Conservation (phyloP, 2,329 filamentous ascomycete genomes). For the Lecanicillium sp. region DNA sequence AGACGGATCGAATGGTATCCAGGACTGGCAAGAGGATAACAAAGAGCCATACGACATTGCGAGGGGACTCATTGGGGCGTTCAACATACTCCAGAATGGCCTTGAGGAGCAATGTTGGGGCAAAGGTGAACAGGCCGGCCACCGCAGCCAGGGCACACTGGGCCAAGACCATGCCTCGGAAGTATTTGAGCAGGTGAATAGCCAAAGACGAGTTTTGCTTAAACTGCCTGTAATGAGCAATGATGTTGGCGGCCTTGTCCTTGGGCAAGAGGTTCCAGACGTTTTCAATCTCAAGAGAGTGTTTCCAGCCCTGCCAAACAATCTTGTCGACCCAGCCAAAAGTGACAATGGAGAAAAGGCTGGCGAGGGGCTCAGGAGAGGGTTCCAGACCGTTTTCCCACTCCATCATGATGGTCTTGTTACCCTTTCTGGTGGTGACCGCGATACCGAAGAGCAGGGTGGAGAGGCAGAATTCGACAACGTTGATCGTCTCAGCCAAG, state of each 20-base stretch:
- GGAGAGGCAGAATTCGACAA: conserved; percentile 66
- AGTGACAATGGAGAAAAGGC: conserved; percentile 76
- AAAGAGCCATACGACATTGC: conserved; percentile 91
- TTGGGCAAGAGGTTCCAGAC: conserved; percentile 88
- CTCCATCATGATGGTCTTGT: conserved; percentile 79
- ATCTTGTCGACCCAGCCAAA: conserved; percentile 89
- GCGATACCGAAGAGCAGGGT: conserved; percentile 69
- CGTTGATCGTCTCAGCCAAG: conserved; percentile 54
- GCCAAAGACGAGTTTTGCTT: conserved; percentile 75
- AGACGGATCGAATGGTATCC: conserved; percentile 71
- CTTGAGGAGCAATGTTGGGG: conserved; percentile 82
- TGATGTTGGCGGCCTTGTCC: conserved; percentile 76
- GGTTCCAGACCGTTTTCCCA: conserved; percentile 85
- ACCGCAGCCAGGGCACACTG: conserved; percentile 77
- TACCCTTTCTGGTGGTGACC: conserved; percentile 79
- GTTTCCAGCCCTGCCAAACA: conserved; percentile 80
- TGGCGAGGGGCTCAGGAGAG: conserved; percentile 78
- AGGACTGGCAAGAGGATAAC: conserved; percentile 83
- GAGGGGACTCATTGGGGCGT: conserved; percentile 62
- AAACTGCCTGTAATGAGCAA: conserved; percentile 75
- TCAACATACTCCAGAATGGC: conserved; percentile 94
- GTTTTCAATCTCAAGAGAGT: conserved; percentile 71
- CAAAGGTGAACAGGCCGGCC: conserved; percentile 77
- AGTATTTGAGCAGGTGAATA: conserved; percentile 76
- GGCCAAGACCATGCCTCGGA: conserved; percentile 64